Evolutionary conservation across 495 filamentous ascomycete genomes (phyloP), one percentile per base, ranked within the genome.

Genomic region (Xylaria sp.): DNA sequence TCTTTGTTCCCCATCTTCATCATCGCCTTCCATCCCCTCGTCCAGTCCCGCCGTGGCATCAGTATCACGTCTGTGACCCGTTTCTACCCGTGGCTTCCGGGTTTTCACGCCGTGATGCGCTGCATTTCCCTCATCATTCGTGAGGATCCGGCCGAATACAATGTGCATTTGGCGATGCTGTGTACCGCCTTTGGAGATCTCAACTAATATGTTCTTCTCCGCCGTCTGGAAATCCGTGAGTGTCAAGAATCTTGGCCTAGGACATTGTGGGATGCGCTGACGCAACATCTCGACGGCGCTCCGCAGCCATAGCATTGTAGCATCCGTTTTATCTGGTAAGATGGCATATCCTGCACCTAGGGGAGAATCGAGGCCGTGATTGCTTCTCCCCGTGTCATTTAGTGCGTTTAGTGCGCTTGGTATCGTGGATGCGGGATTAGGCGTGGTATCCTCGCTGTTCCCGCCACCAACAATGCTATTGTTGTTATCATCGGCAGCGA

Each of bases 261-360:
- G 76, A 50, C 61, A 65, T 26, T 74, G 74, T 46, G 70, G 71
- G 19, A 78, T 71, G 68, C 74, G 74, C 41, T 72, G 67, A 19
- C 76, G 76, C 6, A 78, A 70, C 52, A 73, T 76, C 37, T 78
- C 76, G 3, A 78, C 73, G 19, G 74, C 69, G 52, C 76, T 73
- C 61, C 72, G 75, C 12, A 78, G 61, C 76, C 76, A 78, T 17
- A 76, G 41, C 1, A 78, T 67, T 29, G 76, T 78, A 40, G 71
- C 71, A 65, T 78, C 74, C 29, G 61, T 72, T 62, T 76, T 78
- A 62, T 78, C 76, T 5, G 76, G 76, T 7, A 78, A 67, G 50
- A 78, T 78, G 7, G 76, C 76, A 31, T 78, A 78, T 1, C 74
- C 76, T 50, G 76, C 76, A 17, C 76, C 76, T 3, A 78, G 74